Percentiles rank a stretch among this genome's conserved stretches.
These are phyloP conservation scores for Aspergillus ochraceus DNA, from an alignment of 2,329 filamentous ascomycete genomes.

Conservation along the genomic window DNA sequence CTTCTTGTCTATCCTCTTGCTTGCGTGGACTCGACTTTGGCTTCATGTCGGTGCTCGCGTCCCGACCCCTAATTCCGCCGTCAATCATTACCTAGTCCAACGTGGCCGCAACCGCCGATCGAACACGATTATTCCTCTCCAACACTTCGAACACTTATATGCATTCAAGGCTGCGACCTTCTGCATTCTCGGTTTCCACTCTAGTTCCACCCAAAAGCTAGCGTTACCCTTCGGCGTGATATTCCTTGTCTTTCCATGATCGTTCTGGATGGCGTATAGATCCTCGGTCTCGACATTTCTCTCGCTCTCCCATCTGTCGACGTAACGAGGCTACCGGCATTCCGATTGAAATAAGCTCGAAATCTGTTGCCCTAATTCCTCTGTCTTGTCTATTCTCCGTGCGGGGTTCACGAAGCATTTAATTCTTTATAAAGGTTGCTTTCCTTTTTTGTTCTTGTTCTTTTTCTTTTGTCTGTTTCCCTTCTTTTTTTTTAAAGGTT, in stretches of 20 bases:
- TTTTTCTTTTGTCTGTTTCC: not conserved
- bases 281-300: slow-evolving; percentile 1
- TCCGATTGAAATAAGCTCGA: not conserved
- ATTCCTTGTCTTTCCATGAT: not conserved
- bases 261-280: slow-evolving; percentile 3
- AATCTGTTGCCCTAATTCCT: not conserved
- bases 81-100: not conserved
- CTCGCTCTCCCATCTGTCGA: slow-evolving; percentile 8
- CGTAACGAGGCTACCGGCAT: not conserved
- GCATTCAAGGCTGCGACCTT: not conserved
- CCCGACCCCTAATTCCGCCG: not conserved
- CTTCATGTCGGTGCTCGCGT: not conserved
- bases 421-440: slow-evolving; percentile 5
- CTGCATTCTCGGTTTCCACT: not conserved
- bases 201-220: not conserved
- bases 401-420: not conserved
- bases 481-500: not conserved
- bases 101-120: not conserved
- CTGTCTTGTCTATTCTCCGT: not conserved
- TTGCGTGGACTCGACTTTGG: not conserved
- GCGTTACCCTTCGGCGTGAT: not conserved
- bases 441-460: not conserved
- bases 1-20: not conserved
- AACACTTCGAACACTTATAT: not conserved
- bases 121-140: not conserved